Evolutionary conservation across 2,329 filamentous ascomycete species (phyloP), one percentile per base, ranked within the genome.

Genomic region (Trichoderma sp.): DNA sequence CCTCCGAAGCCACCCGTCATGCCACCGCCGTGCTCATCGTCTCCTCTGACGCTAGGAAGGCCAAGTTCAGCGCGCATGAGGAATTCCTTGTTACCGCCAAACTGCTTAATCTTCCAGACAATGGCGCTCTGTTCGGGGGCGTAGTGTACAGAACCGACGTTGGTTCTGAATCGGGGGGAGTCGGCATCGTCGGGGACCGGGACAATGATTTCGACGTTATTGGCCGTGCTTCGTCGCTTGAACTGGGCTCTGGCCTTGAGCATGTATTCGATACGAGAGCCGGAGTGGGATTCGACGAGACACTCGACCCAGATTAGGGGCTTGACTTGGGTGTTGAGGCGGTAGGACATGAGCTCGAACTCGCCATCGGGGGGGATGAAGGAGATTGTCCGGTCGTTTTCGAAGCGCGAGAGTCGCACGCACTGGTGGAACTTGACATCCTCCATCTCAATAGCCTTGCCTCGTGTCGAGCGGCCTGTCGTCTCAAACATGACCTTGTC

Each of bases 401-500:
- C 96, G 83, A 99, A 99, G 76, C 96, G 90, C 62, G 94, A 97
- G 75, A 99, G 87, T 74, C 96, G 91, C 75, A 99, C 96, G 80
- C 96, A 99, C 82, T 99, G 96, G 83, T 99, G 96, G 83, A 99
- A 99, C 79, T 99, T 99, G 83, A 99, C 96, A 77, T 99, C 96
- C 80, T 99, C 96, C 96, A 99, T 99, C 84, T 99, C 96, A 74
- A 99, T 96, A 11, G 96, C 93, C 84, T 99, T 99, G 73, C 96
- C 96, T 78, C 96, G 87, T 53, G 95, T 98, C 18, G 95, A 94
- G 73, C 96, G 89, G 32, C 96, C 96, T 0, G 96, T 99, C 4
- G 94, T 97, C 84, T 99, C 96, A 79, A 99, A 99, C 96, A 99
- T 99, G 82, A 94, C 96, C 84, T 99, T 99, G 86, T 99, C 96